These are phyloP conservation scores for Xanthoceras sorbifolium DNA, from an alignment of 345 rosid species.

Conservation along the genomic window DNA sequence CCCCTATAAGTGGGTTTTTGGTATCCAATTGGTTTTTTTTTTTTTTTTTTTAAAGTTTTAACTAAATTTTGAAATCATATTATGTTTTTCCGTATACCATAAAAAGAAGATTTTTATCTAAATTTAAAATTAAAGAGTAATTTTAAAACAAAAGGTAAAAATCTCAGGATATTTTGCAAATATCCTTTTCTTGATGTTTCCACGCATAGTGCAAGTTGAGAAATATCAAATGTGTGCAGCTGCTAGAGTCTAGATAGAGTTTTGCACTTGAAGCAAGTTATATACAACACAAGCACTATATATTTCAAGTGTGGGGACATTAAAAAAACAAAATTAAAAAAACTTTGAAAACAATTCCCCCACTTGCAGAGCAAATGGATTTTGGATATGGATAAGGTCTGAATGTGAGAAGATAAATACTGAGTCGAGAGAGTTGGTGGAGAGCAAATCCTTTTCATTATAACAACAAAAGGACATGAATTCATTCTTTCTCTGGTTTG, in stretches of 20 bases:
- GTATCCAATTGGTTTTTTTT: too few relatives aligned
- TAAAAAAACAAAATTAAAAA: not conserved
- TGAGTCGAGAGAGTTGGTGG: conserved; percentile 16
- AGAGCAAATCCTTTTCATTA: conserved; percentile 8
- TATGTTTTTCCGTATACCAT: too few relatives aligned
- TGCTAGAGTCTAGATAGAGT: not conserved
- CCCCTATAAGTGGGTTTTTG: too few relatives aligned
- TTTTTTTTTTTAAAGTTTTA: too few relatives aligned
- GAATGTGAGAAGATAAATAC: not conserved
- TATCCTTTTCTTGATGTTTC: too few relatives aligned
- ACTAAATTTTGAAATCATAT: too few relatives aligned
- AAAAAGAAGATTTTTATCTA: too few relatives aligned
- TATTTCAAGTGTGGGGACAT: not conserved
- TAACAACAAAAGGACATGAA: conserved; percentile 1
- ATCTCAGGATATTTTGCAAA: too few relatives aligned
- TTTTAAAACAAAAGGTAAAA: too few relatives aligned
- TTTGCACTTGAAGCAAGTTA: conserved; percentile 7
- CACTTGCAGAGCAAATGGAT: not conserved
- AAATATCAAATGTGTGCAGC: too few relatives aligned
- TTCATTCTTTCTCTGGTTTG: conserved; percentile 2
- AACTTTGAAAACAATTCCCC: not conserved
- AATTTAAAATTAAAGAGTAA: too few relatives aligned
- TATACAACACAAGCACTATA: not conserved
- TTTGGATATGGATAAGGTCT: conserved; percentile 24
- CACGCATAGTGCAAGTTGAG: conserved; percentile 1